Percentiles rank a stretch among this genome's conserved stretches.
phyloP scores from a whole-genome alignment of 1,139 yeast species.

The Scheffersomyces cryptocercus region DNA sequence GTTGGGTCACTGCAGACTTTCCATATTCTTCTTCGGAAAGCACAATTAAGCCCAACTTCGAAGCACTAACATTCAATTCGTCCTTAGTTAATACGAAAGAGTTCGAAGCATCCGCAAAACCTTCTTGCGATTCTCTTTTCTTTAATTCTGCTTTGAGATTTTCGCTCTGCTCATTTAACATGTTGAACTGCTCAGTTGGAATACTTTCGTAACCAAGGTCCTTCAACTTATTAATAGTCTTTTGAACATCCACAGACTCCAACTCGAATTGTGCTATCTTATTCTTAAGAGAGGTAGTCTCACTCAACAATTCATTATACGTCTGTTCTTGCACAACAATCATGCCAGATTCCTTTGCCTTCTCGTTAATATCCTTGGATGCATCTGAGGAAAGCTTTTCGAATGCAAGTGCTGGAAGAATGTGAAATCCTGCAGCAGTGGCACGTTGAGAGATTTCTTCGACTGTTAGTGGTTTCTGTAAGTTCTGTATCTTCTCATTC shows the following conservation, averaged over 20 bases:
- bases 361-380: constrained; percentile 9
- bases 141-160: constrained; percentile 2
- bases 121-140: constrained; percentile 10
- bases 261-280: neutral
- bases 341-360: constrained; percentile 27
- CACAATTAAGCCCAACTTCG: constrained; percentile 39
- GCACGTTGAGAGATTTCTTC: constrained; percentile 17
- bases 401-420: constrained; percentile 17
- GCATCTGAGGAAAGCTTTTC: constrained; percentile 17
- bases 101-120: constrained; percentile 37
- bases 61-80: constrained; percentile 30
- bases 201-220: neutral
- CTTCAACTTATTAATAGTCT: constrained; percentile 1
- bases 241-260: neutral
- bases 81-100: constrained; percentile 30
- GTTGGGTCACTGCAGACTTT: constrained; percentile 15
- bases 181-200: neutral
- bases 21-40: constrained; percentile 27
- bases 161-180: neutral
- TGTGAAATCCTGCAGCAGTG: constrained; percentile 20
- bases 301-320: constrained; percentile 13
- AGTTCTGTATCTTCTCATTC: constrained; percentile 17
- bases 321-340: constrained; percentile 23
- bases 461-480: constrained; percentile 14
- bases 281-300: constrained; percentile 4